Conservation (phyloP, 2,329 filamentous ascomycete species). For the Elsinoe batatas region DNA sequence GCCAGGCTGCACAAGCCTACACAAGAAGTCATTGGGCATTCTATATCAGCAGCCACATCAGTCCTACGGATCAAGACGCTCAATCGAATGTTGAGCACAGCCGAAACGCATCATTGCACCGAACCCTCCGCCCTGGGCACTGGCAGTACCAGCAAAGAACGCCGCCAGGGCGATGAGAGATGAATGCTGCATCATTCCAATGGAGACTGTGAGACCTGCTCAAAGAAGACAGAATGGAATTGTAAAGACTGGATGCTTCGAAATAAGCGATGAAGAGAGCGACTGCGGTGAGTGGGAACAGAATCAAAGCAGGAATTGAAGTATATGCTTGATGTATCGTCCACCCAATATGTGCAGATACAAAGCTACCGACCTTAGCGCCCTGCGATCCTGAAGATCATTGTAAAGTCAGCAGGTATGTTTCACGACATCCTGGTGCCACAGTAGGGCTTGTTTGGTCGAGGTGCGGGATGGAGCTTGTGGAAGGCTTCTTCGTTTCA, state of each 20-base stretch:
- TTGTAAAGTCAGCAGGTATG: neutral
- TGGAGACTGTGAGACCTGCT: neutral
- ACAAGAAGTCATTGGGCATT: neutral
- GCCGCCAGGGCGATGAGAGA: neutral
- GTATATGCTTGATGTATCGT: neutral
- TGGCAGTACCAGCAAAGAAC: neutral
- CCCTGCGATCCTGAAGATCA: neutral
- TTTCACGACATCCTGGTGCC: neutral
- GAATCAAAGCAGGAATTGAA: neutral
- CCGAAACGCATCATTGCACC: constrained; percentile 10
- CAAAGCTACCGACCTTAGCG: neutral
- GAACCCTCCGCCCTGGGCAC: constrained; percentile 2
- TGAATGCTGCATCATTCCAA: neutral
- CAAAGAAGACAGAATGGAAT: neutral
- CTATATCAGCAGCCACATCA: no score
- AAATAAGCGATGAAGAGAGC: neutral
- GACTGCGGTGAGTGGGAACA: neutral
- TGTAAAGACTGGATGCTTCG: neutral
- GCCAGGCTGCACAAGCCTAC: constrained; percentile 28
- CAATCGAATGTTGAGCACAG: constrained; percentile 8
- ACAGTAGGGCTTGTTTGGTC: constrained; percentile 1
- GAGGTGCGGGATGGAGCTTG: neutral
- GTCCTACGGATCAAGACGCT: constrained; percentile 13
- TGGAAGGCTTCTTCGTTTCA: constrained; percentile 3
- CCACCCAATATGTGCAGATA: neutral